Base-by-base conservation (phyloP, 2,329 filamentous ascomycete species). In the Beauveria varroae region DNA sequence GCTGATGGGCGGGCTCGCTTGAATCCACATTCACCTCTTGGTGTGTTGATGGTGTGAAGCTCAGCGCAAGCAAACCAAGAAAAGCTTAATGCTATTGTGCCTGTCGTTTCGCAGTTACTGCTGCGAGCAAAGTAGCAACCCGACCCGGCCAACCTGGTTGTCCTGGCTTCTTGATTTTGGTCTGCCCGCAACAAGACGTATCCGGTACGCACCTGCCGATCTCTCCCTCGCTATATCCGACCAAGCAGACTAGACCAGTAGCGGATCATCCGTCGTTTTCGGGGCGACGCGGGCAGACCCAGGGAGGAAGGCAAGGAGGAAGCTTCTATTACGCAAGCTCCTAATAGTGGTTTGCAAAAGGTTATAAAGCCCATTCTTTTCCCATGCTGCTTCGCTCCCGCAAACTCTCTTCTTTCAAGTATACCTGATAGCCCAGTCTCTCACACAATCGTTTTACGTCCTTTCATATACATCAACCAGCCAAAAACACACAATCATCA, bases 281-380 rank as follows among this genome's bases (percentile, higher is more conserved):
- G 34, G 34, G 46, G 44, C 46, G 55, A 59, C 57, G 57, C 47
- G 46, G n/a, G 30, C 22, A n/a, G n/a, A 8, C 41, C 24, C 53
- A 44, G 56, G n/a, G 56, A 58, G 9, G 14, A 8, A 20, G 20
- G 10, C 8, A 52, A 44, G 46, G 24, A 47, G 43, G 10, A 24
- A 22, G 9, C 3, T n/a, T 20, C 5, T 2, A 5, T 41, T 51
- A 30, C 37, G 56, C 56, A 51, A 52, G 37, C 37, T 52, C 37
- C 41, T 22, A 30, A 20, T n/a, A 14, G 44, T 22, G 4, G 16
- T 34, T 43, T 20, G 16, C 3, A 12, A 22, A 49, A 14, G 44
- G 18, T 26, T 60, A 60, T 60, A 60, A 60, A 60, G 30, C 50
- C 50, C 49, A 26, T 40, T n/a, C 50, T 7, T 41, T 30, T 44